Evolutionary conservation across 2,329 filamentous ascomycete species (phyloP), one percentile per base, ranked within the genome.

Genomic region (Sporothrix dimorphospora): DNA sequence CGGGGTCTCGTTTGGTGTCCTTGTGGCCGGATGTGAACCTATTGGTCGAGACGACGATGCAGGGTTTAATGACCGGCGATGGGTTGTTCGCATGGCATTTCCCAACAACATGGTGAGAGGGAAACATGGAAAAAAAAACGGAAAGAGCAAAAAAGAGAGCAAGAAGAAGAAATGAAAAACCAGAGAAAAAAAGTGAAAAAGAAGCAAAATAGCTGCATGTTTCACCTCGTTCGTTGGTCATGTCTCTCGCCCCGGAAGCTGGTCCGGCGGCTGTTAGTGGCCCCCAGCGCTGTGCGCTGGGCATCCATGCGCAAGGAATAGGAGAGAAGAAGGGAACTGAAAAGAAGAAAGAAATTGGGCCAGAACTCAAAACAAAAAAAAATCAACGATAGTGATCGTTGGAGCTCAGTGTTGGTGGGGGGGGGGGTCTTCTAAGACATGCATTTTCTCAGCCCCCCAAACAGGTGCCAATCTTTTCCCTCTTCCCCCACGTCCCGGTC

Each of bases 401-500:
- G n/a, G 11, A 42, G 34, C 4, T 57, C 45, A n/a, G 12, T 16
- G 57, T 40, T n/a, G 11, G n/a, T 24, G 24, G 1, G 45, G 55
- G 55, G 16, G 59, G 59, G 38, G 59, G 19, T 30, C 16, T 45
- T 42, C 49, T 16, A 19, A 38, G 61, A 66, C 40, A 27, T 63
- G 34, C 57, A 63, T 16, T n/a, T 21, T 49, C 14, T 67, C 65
- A 66, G 63, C 63, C 63, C 47, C 38, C 63, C 63, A 66, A 34
- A 49, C 38, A 24, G 11, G 11, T 27, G 59, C 9, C 59, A 65
- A 65, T 65, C 38, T 16, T 16, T 65, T 45, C 38, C 59, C 59
- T 27, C 27, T 27, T 11, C 21, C 3, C 59, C 40, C 21, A 66
- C 24, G n/a, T n/a, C 38, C 40, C 21, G 21, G 61, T 49, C 61